phyloP scores from a whole-genome alignment of 331 rosid genomes.

The Spiraea crenata region DNA sequence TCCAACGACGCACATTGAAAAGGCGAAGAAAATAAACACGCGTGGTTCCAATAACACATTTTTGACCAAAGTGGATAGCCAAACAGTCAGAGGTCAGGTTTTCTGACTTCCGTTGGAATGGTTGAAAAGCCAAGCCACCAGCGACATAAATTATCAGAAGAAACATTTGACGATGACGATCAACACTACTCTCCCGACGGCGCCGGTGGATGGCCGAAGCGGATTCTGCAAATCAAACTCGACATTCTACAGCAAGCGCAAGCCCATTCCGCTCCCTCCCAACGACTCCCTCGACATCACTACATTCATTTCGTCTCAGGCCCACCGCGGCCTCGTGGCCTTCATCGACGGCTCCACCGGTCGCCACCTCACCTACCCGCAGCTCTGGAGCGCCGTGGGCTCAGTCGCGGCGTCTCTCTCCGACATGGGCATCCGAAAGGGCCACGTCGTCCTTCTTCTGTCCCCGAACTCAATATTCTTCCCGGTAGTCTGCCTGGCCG shows the following conservation, averaged over 20 bases:
- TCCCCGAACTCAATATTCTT: slow-evolving; percentile 81
- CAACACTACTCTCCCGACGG: no score
- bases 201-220: slow-evolving; percentile 26
- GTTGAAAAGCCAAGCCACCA: no score
- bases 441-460: slow-evolving; percentile 71
- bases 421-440: slow-evolving; percentile 63
- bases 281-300: slow-evolving; percentile 53
- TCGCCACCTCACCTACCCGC: slow-evolving; percentile 47
- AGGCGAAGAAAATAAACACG: no score
- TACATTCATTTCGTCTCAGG: slow-evolving; percentile 73
- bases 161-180: not conserved
- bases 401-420: slow-evolving; percentile 56
- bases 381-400: slow-evolving; percentile 67
- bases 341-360: slow-evolving; percentile 84
- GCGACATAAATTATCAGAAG: no score
- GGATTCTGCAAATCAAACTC: slow-evolving; percentile 69
- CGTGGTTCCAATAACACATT: no score
- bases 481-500: slow-evolving; percentile 76
- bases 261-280: slow-evolving; percentile 52
- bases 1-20: no score
- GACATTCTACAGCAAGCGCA: slow-evolving; percentile 73
- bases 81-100: no score
- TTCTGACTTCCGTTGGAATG: no score
- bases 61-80: no score
- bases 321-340: slow-evolving; percentile 65